Percentiles rank a stretch among this genome's conserved stretches.
phyloP scores from a whole-genome alignment of 1,284 basidiomycete species.

The Austroboletus olivaceoglutinosus region DNA sequence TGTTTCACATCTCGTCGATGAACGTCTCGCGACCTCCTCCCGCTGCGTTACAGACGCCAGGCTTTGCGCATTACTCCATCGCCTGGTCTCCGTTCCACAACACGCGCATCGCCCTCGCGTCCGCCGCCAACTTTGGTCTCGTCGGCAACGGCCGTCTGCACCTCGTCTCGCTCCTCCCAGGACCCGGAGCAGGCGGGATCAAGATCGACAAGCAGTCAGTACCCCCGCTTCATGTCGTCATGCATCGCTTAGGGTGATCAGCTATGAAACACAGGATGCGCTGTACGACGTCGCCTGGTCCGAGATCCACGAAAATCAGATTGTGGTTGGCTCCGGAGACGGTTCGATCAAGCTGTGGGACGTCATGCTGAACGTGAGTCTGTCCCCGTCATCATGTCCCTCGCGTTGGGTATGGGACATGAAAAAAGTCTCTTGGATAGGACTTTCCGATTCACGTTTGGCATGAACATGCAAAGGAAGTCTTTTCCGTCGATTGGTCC shows the following conservation, averaged over 20 bases:
- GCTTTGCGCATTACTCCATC: conserved; percentile 85
- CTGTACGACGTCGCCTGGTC: conserved; percentile 93
- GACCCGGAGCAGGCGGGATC: conserved; percentile 44
- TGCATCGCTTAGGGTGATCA: conserved; percentile 38
- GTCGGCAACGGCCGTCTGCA: conserved; percentile 92
- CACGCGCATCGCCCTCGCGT: conserved; percentile 79
- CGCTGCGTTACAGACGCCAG: conserved; percentile 64
- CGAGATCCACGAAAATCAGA: conserved; percentile 92
- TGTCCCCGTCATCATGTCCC: neutral
- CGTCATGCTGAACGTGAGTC: conserved; percentile 76
- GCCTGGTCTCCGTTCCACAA: conserved; percentile 94
- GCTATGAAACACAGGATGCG: conserved; percentile 93
- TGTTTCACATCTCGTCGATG: conserved; percentile 35
- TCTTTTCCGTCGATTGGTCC: conserved; percentile 96
- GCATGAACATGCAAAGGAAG: conserved; percentile 92
- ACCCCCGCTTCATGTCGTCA: neutral
- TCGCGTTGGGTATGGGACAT: conserved; percentile 1
- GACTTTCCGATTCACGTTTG: conserved; percentile 88
- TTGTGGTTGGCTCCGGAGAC: conserved; percentile 87
- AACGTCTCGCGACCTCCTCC: conserved; percentile 43
- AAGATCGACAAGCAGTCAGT: conserved; percentile 69
- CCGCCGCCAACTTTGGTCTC: conserved; percentile 91
- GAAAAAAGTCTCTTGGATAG: conserved; percentile 44
- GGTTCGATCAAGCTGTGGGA: conserved; percentile 94
- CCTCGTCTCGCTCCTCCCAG: conserved; percentile 55